A percentile compares a stretch with the other conserved stretches of the same genome.
These are phyloP conservation scores for Geotrichum carabidarum DNA, from an alignment of 1,139 yeast species.

Conservation along the genomic window DNA sequence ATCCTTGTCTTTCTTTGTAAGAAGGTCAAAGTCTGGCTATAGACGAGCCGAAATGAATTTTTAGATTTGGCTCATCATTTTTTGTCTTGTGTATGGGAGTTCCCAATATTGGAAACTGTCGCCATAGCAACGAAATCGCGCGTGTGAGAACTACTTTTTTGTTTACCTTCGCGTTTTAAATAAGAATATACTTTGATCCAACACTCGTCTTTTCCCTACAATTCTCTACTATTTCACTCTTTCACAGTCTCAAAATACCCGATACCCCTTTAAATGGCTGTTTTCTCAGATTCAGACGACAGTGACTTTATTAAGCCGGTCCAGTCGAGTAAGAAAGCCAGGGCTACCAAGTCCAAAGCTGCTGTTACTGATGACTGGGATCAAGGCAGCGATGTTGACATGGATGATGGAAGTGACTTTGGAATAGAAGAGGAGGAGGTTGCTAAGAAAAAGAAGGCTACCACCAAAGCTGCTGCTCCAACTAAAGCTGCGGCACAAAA, in stretches of 20 bases:
- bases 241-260: neutral
- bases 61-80: too few relatives aligned
- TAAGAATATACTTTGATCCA: neutral
- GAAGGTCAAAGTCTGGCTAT: too few relatives aligned
- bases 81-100: neutral
- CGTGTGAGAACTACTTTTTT: neutral
- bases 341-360: conserved; percentile 7
- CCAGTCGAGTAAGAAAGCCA: conserved; percentile 11
- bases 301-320: conserved; percentile 12
- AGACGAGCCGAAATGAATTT: too few relatives aligned
- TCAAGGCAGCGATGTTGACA: conserved; percentile 9
- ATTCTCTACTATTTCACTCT: neutral
- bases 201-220: neutral
- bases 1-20: neutral
- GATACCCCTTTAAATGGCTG: conserved; percentile 13
- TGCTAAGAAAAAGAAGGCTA: conserved; percentile 17
- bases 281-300: conserved; percentile 18
- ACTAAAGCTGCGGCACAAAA: conserved; percentile 3
- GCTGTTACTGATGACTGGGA: conserved; percentile 8
- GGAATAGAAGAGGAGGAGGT: conserved; percentile 19
- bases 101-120: neutral
- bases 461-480: conserved; percentile 4
- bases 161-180: conserved; percentile 12
- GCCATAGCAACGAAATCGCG: conserved; percentile 6
- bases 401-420: conserved; percentile 25